Evolutionary conservation across 176 grass and related monocot genomes (phyloP).

Genomic region (Ensete ventricosum): DNA sequence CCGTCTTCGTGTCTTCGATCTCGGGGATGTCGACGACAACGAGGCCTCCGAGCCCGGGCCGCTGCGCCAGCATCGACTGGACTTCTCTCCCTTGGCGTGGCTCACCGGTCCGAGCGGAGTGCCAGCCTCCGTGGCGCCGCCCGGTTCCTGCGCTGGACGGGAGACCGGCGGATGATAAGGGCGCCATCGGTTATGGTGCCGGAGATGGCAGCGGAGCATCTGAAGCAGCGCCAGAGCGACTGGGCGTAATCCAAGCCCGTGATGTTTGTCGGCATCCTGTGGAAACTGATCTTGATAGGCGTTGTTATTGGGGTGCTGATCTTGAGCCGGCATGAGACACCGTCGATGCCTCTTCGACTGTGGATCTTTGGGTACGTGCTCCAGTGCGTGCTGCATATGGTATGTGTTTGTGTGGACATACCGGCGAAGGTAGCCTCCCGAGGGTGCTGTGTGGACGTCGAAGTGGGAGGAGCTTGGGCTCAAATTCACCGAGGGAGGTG

Average conservation of each 20-base stretch:
- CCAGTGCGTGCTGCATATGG: slow-evolving; percentile 19
- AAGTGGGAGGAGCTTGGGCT: slow-evolving; percentile 7
- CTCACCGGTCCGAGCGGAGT: not conserved
- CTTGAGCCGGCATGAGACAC: slow-evolving; percentile 2
- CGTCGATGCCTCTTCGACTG: slow-evolving; percentile 10
- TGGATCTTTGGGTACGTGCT: slow-evolving; percentile 13
- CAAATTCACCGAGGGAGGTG: not conserved
- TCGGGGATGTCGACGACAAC: not conserved
- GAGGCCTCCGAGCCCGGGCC: not conserved
- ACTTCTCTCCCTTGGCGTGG: not conserved
- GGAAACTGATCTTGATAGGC: slow-evolving; percentile 9
- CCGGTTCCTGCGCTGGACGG: slow-evolving; percentile 3
- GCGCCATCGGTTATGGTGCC: slow-evolving; percentile 15
- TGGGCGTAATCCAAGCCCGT: slow-evolving; percentile 18
- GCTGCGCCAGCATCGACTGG: not conserved
- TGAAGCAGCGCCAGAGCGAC: slow-evolving; percentile 21
- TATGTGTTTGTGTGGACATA: slow-evolving; percentile 13
- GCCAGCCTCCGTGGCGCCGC: not conserved
- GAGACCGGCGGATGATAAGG: slow-evolving; percentile 1
- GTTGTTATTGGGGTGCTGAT: slow-evolving; percentile 5
- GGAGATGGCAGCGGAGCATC: slow-evolving; percentile 15
- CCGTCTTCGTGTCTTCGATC: not conserved
- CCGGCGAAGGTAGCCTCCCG: not conserved
- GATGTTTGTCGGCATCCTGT: slow-evolving; percentile 18
- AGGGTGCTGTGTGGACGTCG: not conserved